Conservation (phyloP, 345 rosid genomes). For the Diplotaxis tenuifolia region DNA sequence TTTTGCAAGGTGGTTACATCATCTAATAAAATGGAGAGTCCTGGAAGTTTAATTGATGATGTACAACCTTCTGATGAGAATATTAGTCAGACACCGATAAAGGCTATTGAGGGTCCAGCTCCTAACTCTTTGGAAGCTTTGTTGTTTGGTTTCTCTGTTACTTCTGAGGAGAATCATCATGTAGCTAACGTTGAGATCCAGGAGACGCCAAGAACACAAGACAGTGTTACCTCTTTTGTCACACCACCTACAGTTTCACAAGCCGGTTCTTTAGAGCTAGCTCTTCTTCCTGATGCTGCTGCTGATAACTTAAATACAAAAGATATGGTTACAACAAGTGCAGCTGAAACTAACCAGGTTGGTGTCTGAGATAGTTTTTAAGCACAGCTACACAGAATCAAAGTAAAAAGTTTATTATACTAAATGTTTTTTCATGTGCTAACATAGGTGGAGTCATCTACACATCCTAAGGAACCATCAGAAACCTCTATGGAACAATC, state of each 20-base stretch:
- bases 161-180: constrained; percentile 32
- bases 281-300: constrained; percentile 8
- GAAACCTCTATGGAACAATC: constrained; percentile 32
- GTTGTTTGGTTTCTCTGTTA: constrained; percentile 50
- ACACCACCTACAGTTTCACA: constrained; percentile 33
- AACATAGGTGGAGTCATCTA: constrained; percentile 29
- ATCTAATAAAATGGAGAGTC: constrained; percentile 25
- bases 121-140: constrained; percentile 59
- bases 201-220: constrained; percentile 1
- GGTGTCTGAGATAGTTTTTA: constrained; percentile 3
- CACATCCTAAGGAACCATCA: constrained; percentile 36
- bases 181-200: constrained; percentile 26
- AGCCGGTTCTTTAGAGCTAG: constrained; percentile 26
- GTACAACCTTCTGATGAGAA: constrained; percentile 33
- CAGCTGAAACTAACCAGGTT: constrained; percentile 44
- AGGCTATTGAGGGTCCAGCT: constrained; percentile 34
- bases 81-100: constrained; percentile 35
- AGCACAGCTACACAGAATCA: not conserved
- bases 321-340: constrained; percentile 23
- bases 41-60: constrained; percentile 45
- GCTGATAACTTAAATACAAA: constrained; percentile 23
- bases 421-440: constrained; percentile 18
- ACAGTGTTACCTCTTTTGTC: constrained; percentile 18
- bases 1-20: constrained; percentile 44
- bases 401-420: not conserved